These are phyloP conservation scores for Bremia lactucae DNA, from an alignment of 352 stramenopile genomes.

Conservation along the genomic window DNA sequence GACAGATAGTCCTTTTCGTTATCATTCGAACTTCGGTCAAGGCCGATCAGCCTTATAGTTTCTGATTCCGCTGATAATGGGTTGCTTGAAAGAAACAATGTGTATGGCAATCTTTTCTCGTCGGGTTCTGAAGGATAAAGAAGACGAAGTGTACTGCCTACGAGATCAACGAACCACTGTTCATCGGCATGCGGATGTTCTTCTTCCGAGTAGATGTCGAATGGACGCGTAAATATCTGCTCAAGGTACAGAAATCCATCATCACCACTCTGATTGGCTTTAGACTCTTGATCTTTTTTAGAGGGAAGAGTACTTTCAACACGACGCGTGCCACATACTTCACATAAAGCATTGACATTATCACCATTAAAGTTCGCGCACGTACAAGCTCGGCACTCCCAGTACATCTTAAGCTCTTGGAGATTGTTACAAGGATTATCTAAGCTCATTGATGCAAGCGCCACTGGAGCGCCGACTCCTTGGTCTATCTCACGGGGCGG, in stretches of 20 bases:
- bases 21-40: conserved; percentile 60
- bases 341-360: conserved; percentile 59
- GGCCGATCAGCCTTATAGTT: conserved; percentile 44
- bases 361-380: conserved; percentile 84
- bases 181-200: conserved; percentile 56
- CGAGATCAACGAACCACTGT: conserved; percentile 63
- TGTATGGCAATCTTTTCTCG: conserved; percentile 73
- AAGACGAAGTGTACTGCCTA: conserved; percentile 44
- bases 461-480: conserved; percentile 56
- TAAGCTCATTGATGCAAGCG: conserved; percentile 21
- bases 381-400: conserved; percentile 75
- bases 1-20: conserved; percentile 67
- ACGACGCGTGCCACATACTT: conserved; percentile 61
- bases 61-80: conserved; percentile 32
- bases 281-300: conserved; percentile 8
- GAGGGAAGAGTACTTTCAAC: conserved; percentile 14
- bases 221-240: conserved; percentile 45
- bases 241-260: conserved; percentile 53
- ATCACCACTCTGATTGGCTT: conserved; percentile 18
- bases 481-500: conserved; percentile 64
- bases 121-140: conserved; percentile 68
- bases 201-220: conserved; percentile 77
- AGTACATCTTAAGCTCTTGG: conserved; percentile 81
- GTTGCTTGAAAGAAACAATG: conserved; percentile 56
- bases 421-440: conserved; percentile 8